phyloP scores from a whole-genome alignment of 208 protist species.

The Wallacemonas rigidus region DNA sequence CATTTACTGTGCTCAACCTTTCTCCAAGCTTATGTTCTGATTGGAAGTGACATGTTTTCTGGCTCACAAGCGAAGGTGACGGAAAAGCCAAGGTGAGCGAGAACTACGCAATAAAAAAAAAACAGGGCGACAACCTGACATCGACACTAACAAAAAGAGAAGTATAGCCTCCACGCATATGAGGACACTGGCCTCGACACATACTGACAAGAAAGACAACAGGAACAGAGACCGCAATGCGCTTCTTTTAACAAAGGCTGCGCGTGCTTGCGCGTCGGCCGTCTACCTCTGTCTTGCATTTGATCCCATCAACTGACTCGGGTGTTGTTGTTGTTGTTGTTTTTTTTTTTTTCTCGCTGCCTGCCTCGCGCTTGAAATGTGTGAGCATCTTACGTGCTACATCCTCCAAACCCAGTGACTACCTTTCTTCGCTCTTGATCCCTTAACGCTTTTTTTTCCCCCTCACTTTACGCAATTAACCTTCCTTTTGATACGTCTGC shows the following conservation, averaged over 20 bases:
- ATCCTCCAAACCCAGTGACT: background rate
- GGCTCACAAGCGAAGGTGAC: background rate
- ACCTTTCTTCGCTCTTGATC: background rate
- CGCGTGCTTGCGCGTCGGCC: no score
- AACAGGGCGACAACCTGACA: background rate
- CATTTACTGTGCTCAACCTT: constrained; percentile 71
- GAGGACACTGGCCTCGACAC: no score
- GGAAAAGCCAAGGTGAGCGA: background rate
- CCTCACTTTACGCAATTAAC: background rate
- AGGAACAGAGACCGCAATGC: no score
- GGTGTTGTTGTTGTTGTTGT: no score
- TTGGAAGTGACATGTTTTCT: no score
- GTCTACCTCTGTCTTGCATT: no score
- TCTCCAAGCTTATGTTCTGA: constrained; percentile 64
- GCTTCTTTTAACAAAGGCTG: no score
- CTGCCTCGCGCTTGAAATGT: no score
- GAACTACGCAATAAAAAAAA: constrained; percentile 2
- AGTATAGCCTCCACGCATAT: background rate
- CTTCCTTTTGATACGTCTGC: background rate
- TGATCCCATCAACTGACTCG: no score
- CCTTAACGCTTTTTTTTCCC: background rate
- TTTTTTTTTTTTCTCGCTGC: no score
- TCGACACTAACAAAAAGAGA: background rate
- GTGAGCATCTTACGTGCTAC: no score
- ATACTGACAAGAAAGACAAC: no score